Conservation (phyloP, 1,284 basidiomycete species). For the Pulveroboletus sp. region DNA sequence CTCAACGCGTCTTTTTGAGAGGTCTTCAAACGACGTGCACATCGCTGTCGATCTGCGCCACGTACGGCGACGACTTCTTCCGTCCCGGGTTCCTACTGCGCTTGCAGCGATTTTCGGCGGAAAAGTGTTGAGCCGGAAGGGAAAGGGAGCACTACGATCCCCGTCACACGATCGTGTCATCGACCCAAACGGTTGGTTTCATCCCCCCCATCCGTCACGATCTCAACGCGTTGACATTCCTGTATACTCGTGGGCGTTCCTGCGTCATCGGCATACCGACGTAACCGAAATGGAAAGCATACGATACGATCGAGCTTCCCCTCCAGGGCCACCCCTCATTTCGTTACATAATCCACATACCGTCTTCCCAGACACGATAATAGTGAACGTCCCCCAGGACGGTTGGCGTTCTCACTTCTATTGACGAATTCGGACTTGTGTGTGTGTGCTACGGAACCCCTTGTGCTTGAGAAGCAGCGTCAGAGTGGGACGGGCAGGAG, state of each 20-base stretch:
- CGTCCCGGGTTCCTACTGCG: background rate
- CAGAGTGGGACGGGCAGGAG: background rate
- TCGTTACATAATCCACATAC: background rate
- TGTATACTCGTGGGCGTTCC: background rate
- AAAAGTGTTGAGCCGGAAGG: background rate
- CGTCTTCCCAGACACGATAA: background rate
- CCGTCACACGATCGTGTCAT: background rate
- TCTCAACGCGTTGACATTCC: background rate
- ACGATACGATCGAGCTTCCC: background rate
- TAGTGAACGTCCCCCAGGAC: background rate
- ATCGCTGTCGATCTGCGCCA: background rate
- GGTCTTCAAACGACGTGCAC: background rate
- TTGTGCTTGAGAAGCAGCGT: constrained; percentile 1
- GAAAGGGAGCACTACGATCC: background rate
- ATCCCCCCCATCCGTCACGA: background rate
- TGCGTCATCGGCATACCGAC: background rate
- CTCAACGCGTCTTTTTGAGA: background rate
- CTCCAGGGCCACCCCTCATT: background rate
- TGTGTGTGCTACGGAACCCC: background rate
- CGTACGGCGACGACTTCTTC: too few species aligned
- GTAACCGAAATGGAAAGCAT: constrained; percentile 2
- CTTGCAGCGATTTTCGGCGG: background rate
- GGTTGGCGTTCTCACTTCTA: background rate
- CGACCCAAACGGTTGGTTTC: background rate
- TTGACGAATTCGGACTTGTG: background rate